Conservation (phyloP, 2,329 filamentous ascomycete species). For the Fusarium pseudonygamai region DNA sequence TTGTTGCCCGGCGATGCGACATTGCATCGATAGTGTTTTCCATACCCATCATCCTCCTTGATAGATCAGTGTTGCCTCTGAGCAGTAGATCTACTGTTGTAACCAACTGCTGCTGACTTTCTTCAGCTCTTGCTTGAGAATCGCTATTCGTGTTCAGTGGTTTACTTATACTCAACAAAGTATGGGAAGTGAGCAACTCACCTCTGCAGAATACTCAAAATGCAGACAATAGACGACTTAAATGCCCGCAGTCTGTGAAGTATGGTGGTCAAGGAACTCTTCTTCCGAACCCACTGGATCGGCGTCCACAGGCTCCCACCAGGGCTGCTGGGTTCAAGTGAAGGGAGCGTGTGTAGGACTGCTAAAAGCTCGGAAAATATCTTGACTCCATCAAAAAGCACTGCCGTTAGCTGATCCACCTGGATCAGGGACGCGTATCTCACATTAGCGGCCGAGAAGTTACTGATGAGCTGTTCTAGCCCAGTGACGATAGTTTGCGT, state of each 20-base stretch:
- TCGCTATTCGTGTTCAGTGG: accelerated
- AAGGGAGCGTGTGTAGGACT: not conserved
- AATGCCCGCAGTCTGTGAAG: accelerated
- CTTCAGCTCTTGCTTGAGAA: not conserved
- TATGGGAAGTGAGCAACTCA: accelerated
- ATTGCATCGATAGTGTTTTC: not conserved
- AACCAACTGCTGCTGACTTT: not conserved
- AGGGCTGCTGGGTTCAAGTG: not conserved
- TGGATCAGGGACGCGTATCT: not conserved
- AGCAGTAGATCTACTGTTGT: accelerated
- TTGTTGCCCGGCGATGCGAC: not conserved
- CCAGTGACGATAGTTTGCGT: accelerated
- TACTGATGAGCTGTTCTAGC: not conserved
- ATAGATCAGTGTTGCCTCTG: not conserved
- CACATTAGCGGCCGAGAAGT: accelerated
- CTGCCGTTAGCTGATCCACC: accelerated
- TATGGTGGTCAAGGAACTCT: accelerated
- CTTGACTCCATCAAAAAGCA: not conserved
- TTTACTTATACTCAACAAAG: accelerated
- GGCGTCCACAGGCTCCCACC: not conserved
- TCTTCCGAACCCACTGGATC: not conserved
- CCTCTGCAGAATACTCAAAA: not conserved
- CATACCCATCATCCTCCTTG: not conserved
- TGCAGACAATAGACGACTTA: not conserved
- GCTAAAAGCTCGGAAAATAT: not conserved